Percentiles rank a stretch among this genome's conserved stretches.
Evolutionary conservation across 495 filamentous ascomycete species (phyloP).

Genomic region (Cercophora newfieldiana): DNA sequence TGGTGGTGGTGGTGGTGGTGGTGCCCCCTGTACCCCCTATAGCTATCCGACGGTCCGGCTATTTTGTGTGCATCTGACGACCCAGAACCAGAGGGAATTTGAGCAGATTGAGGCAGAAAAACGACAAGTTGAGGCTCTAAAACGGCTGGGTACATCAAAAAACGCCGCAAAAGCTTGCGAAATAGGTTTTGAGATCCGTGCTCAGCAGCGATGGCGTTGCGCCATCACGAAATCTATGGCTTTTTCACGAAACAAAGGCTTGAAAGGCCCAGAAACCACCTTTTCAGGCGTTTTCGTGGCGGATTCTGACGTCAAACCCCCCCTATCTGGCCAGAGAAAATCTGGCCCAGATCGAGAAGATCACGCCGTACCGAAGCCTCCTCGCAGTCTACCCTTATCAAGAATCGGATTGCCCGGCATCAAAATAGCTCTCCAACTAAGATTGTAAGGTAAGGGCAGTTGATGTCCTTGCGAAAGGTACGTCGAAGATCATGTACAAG

Average conservation of each 20-base stretch:
- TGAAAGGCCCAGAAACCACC: not conserved
- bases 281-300: not conserved
- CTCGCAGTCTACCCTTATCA: no score
- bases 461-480: no score
- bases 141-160: not conserved
- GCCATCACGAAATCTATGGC: not conserved
- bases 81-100: not conserved
- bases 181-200: not conserved
- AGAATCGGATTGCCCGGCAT: no score
- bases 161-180: not conserved
- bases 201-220: not conserved
- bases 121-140: not conserved
- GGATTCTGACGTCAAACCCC: not conserved
- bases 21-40: no score
- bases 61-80: not conserved
- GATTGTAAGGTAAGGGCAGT: no score
- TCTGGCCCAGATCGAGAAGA: not conserved
- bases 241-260: not conserved
- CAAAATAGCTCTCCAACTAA: no score
- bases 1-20: no score
- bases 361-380: not conserved
- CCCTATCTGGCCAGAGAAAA: not conserved
- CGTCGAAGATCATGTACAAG: no score
- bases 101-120: not conserved
- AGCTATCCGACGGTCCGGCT: not conserved